Percentiles rank a stretch among this genome's conserved stretches.
phyloP scores from a whole-genome alignment of 805 yeast species.

The Lachancea sp. region DNA sequence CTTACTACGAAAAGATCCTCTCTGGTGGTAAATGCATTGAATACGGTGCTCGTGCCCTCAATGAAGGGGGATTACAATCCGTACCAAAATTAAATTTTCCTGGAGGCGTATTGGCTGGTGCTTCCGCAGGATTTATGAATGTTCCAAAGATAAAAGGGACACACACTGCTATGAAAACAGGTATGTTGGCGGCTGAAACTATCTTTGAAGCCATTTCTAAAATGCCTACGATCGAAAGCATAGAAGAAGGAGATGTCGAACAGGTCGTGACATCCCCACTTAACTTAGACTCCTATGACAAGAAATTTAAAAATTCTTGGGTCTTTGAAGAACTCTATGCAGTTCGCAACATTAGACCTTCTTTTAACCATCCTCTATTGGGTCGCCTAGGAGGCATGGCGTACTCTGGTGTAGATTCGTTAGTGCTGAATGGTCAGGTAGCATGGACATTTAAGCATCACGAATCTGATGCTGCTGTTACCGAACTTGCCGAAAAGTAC shows the following conservation, averaged over 20 bases:
- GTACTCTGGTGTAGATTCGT: slow-evolving; percentile 77
- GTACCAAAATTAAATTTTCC: slow-evolving; percentile 89
- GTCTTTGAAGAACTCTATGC: slow-evolving; percentile 72
- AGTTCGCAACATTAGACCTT: slow-evolving; percentile 88
- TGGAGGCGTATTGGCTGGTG: slow-evolving; percentile 94
- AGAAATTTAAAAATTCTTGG: slow-evolving; percentile 72
- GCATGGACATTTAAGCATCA: slow-evolving; percentile 82
- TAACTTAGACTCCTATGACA: slow-evolving; percentile 54
- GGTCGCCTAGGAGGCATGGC: slow-evolving; percentile 77
- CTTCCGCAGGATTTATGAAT: slow-evolving; percentile 93
- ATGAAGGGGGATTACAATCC: slow-evolving; percentile 95
- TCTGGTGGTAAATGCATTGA: slow-evolving; percentile 89
- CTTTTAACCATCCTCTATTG: slow-evolving; percentile 62
- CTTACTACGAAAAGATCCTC: slow-evolving; percentile 65
- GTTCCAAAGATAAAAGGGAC: slow-evolving; percentile 98
- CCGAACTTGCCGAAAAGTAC: slow-evolving; percentile 59
- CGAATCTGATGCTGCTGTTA: slow-evolving; percentile 63
- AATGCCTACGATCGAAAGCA: slow-evolving; percentile 37
- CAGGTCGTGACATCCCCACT: slow-evolving; percentile 38
- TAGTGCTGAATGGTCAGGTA: slow-evolving; percentile 68
- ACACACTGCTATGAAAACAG: slow-evolving; percentile 95
- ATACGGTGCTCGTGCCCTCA: slow-evolving; percentile 92
- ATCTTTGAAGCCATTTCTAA: slow-evolving; percentile 52
- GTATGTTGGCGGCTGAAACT: slow-evolving; percentile 88
- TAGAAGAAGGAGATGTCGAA: slow-evolving; percentile 38